These are phyloP conservation scores for Saksenaea oblongispora DNA, from an alignment of 371 early-diverging fungal genomes.

Conservation along the genomic window DNA sequence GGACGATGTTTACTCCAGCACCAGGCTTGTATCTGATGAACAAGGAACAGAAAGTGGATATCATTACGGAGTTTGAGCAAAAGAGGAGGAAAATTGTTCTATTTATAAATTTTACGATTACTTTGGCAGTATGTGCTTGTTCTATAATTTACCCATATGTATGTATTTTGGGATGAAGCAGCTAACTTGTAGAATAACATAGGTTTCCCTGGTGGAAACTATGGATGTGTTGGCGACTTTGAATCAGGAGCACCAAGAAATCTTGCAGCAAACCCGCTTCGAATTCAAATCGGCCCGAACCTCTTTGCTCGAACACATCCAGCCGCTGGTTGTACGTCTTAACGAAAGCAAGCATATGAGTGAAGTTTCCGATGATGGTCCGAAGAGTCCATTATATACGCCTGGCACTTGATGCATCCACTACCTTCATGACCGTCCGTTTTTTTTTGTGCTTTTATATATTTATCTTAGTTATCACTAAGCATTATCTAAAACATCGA, in stretches of 20 bases:
- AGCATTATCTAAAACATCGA: too few relatives aligned
- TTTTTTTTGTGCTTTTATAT: neutral
- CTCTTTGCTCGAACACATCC: neutral
- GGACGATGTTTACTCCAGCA: constrained; percentile 31
- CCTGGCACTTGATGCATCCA: neutral
- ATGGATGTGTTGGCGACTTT: constrained; percentile 8
- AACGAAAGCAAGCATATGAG: neutral
- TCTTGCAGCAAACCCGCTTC: neutral
- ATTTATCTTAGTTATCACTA: too few relatives aligned
- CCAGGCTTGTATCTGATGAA: constrained; percentile 28
- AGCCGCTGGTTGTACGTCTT: neutral
- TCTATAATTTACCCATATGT: neutral
- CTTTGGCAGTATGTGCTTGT: neutral
- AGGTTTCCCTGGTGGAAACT: constrained; percentile 19
- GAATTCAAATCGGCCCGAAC: neutral
- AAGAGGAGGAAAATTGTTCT: neutral
- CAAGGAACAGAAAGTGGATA: constrained; percentile 30
- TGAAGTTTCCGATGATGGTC: neutral
- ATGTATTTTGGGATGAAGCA: constrained; percentile 8
- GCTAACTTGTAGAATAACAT: constrained; percentile 17
- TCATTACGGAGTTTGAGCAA: neutral
- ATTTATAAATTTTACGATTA: neutral
- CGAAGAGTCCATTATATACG: neutral
- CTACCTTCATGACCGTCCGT: too few relatives aligned
- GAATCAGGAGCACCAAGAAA: neutral